Conservation (phyloP, 768 basidiomycete genomes). For the Dentipellis fragilis region DNA sequence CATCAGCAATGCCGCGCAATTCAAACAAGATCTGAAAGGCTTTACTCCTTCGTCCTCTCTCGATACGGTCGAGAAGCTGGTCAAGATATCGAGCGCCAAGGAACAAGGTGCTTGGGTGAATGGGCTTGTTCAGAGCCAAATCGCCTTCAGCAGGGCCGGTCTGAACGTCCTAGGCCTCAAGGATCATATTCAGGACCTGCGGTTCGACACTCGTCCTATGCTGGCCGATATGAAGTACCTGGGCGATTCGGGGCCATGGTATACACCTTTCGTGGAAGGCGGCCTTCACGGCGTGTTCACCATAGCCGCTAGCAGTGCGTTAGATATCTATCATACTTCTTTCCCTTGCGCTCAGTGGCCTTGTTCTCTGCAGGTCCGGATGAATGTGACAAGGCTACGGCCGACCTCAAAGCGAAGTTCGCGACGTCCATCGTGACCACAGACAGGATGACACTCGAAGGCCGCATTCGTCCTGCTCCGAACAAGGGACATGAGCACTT, state of each 20-base stretch:
- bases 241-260: neutral
- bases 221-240: neutral
- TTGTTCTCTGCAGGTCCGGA: neutral
- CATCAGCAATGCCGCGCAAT: constrained; percentile 1
- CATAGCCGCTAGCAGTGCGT: neutral
- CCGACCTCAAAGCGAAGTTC: neutral
- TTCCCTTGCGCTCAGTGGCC: neutral
- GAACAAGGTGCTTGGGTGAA: neutral
- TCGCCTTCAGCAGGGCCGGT: constrained; percentile 5
- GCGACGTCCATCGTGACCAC: too few species aligned
- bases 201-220: neutral
- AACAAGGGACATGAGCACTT: constrained; percentile 37
- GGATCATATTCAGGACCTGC: neutral
- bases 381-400: neutral
- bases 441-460: neutral
- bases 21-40: constrained; percentile 2
- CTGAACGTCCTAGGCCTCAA: constrained; percentile 1
- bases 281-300: neutral
- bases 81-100: neutral
- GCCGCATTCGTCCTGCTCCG: constrained; percentile 31
- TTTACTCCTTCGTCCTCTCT: neutral
- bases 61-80: neutral
- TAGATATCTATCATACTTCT: neutral
- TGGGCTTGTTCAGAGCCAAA: constrained; percentile 1
- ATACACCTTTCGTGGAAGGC: neutral